phyloP scores from a whole-genome alignment of 2,329 filamentous ascomycete species.

The Sporothrix curviconia region DNA sequence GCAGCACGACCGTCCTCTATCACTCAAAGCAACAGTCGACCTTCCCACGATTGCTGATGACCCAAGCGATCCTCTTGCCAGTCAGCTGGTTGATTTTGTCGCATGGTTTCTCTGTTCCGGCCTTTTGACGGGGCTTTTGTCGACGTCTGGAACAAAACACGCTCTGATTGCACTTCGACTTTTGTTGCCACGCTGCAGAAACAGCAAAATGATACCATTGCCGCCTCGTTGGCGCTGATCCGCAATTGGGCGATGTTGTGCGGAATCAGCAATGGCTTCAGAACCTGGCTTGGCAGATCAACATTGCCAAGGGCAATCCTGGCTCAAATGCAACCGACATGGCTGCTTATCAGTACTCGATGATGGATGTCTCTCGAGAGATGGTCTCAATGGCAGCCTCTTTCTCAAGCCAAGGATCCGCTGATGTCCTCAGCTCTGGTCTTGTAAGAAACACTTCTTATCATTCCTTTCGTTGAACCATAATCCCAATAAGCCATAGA shows the following conservation, averaged over 20 bases:
- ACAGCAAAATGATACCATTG: constrained; percentile 51
- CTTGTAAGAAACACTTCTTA: constrained; percentile 46
- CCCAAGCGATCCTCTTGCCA: constrained; percentile 46
- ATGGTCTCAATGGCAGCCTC: constrained; percentile 61
- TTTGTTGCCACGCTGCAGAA: constrained; percentile 56
- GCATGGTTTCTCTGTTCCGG: constrained; percentile 56
- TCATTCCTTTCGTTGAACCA: background rate
- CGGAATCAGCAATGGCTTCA: constrained; percentile 61
- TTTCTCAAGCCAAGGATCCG: constrained; percentile 59
- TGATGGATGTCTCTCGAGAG: constrained; percentile 54
- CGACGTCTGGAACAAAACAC: constrained; percentile 60
- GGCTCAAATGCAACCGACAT: constrained; percentile 34
- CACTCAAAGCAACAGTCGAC: constrained; percentile 62
- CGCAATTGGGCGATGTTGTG: constrained; percentile 48
- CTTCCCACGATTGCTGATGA: constrained; percentile 58
- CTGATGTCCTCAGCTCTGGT: constrained; percentile 69
- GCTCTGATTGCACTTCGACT: constrained; percentile 47
- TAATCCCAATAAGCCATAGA: too few species aligned
- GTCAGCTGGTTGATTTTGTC: constrained; percentile 51
- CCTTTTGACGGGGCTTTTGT: constrained; percentile 61
- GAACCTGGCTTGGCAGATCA: constrained; percentile 57
- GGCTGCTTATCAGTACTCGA: constrained; percentile 49
- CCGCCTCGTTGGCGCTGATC: constrained; percentile 47
- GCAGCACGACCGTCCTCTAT: constrained; percentile 62
- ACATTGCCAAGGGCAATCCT: constrained; percentile 40